phyloP scores from a whole-genome alignment of 1,284 basidiomycete species.

The Boletus sp. region DNA sequence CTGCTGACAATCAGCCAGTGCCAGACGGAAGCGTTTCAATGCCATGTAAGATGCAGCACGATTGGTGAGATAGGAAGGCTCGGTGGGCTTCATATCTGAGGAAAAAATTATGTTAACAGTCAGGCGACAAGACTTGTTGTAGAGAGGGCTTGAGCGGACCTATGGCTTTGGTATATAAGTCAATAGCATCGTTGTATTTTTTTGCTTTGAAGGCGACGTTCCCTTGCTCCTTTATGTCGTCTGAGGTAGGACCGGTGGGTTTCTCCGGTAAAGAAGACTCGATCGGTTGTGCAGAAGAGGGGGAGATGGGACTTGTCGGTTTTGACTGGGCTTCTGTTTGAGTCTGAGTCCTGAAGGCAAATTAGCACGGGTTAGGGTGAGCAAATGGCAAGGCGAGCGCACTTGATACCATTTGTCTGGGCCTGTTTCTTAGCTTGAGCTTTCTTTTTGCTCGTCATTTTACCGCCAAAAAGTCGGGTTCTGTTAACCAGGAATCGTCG shows the following conservation, averaged over 20 bases:
- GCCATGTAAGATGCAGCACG: slow-evolving; percentile 85
- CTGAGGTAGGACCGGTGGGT: slow-evolving; percentile 38
- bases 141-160: slow-evolving; percentile 33
- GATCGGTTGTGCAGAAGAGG: slow-evolving; percentile 20
- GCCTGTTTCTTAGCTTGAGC: slow-evolving; percentile 32
- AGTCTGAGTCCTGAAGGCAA: slow-evolving; percentile 17
- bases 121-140: slow-evolving; percentile 9
- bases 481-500: slow-evolving; percentile 6
- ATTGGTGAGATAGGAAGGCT: slow-evolving; percentile 79
- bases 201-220: slow-evolving; percentile 72
- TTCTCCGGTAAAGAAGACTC: slow-evolving; percentile 19
- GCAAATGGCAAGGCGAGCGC: slow-evolving; percentile 9
- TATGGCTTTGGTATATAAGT: slow-evolving; percentile 77
- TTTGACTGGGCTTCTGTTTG: slow-evolving; percentile 12
- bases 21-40: slow-evolving; percentile 69
- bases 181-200: slow-evolving; percentile 66
- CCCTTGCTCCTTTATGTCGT: slow-evolving; percentile 67
- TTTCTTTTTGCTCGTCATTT: slow-evolving; percentile 40
- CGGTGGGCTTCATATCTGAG: slow-evolving; percentile 59
- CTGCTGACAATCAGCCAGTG: slow-evolving; percentile 75
- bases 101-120: slow-evolving; percentile 7
- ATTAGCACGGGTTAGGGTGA: slow-evolving; percentile 7
- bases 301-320: slow-evolving; percentile 20
- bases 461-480: slow-evolving; percentile 2
- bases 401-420: slow-evolving; percentile 28